Conservation (phyloP, 179 eudicot genomes). For the Beta corolliflora region DNA sequence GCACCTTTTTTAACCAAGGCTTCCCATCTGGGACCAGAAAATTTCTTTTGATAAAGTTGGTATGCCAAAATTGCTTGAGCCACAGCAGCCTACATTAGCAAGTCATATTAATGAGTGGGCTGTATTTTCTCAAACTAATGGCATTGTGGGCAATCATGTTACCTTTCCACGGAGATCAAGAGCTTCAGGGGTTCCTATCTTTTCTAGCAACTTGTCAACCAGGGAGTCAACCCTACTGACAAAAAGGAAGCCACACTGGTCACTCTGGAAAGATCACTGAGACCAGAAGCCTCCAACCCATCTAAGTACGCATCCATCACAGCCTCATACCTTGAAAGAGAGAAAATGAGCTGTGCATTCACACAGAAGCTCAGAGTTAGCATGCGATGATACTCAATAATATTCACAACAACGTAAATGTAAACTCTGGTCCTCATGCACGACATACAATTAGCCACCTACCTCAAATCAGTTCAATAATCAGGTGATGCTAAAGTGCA, state of each 20-base stretch:
- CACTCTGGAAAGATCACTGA: slow-evolving; percentile 83
- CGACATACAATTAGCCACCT: neutral
- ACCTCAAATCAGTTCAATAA: neutral
- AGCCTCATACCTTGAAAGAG: slow-evolving; percentile 87
- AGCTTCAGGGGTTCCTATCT: slow-evolving; percentile 91
- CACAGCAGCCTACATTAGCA: slow-evolving; percentile 75
- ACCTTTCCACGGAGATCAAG: slow-evolving; percentile 97
- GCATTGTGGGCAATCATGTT: slow-evolving; percentile 9
- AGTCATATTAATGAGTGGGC: neutral
- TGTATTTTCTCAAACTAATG: slow-evolving; percentile 11
- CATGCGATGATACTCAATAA: slow-evolving; percentile 5
- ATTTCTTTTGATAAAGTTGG: slow-evolving; percentile 87
- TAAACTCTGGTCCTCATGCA: neutral
- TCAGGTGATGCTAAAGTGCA: neutral
- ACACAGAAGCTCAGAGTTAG: slow-evolving; percentile 31
- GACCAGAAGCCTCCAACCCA: slow-evolving; percentile 94
- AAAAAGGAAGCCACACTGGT: slow-evolving; percentile 98
- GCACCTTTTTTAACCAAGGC: slow-evolving; percentile 94
- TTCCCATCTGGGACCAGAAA: slow-evolving; percentile 98
- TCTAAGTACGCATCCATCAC: slow-evolving; percentile 98
- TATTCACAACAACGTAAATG: slow-evolving; percentile 10
- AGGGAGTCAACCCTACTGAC: slow-evolving; percentile 94
- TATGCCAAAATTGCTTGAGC: slow-evolving; percentile 92
- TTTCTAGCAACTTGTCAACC: slow-evolving; percentile 91
- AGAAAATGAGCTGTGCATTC: slow-evolving; percentile 81